Base-by-base conservation (phyloP, 2,329 filamentous ascomycete genomes). In the Capronia americana region DNA sequence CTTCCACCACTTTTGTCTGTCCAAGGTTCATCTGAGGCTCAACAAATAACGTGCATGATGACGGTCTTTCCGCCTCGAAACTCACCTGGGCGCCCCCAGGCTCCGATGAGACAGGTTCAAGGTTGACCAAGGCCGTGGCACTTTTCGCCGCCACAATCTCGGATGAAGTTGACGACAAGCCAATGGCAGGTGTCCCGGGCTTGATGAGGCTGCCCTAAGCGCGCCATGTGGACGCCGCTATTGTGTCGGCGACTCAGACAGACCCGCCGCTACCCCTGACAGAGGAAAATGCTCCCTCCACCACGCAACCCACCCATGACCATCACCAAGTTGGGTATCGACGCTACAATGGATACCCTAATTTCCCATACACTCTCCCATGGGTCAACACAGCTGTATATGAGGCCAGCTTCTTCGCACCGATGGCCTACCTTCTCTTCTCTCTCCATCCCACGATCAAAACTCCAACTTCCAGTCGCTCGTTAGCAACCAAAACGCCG, bases 381-480 rank as follows among this genome's bases (percentile, higher is more conserved):
- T 61, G 58, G 46, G 24, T 11, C 51, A 30, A 4, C 41, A 34
- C 64, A 8, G 17, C 34, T 60, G 60, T 68, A 66, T 66, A 65
- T 65, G 48, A 57, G 30, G 26, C 34, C 38, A n/a, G 14, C 48
- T n/a, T 28, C 41, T 53, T 63, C 62, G 55, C 54, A 26, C 30
- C 51, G n/a, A 23, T 10, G 53, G 46, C 41, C 53, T 53, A 11
- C 23, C 51, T 38, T 59, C 64, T 63, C 50, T 59, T 56, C 14
- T 59, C 61, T 63, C 66, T 61, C 57, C 67, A 65, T 67, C 65
- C 46, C 38, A 63, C 57, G 59, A 69, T 70, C 64, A 65, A 65
- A 69, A 69, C 55, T 69, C 67, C 67, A 71, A 69, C 67, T 69
- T 69, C 62, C 65, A 69, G 67, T 69, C 67, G 67, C 66, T 69